These are phyloP conservation scores for Tetradesmus lagerheimii DNA, from an alignment of 139 green algal genomes.

Conservation along the genomic window DNA sequence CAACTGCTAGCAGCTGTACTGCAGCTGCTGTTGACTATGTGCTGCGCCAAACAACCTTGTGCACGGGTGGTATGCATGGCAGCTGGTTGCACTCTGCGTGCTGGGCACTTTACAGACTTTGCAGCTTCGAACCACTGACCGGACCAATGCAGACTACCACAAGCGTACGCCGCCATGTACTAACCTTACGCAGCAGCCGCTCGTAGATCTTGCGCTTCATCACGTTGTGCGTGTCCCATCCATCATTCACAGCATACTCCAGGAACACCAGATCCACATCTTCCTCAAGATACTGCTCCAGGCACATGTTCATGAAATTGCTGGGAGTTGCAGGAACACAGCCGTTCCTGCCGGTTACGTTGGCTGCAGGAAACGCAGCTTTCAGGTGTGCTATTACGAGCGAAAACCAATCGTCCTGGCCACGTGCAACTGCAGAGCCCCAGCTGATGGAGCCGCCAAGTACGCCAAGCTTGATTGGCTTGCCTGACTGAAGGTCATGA, in stretches of 20 bases:
- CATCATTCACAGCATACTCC: slow-evolving; percentile 39
- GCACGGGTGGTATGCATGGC: no score
- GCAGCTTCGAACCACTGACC: no score
- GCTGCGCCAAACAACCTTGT: no score
- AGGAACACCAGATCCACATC: slow-evolving; percentile 41
- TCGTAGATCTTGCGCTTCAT: slow-evolving; percentile 16
- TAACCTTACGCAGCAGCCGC: slow-evolving; percentile 33
- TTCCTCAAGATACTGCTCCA: slow-evolving; percentile 26
- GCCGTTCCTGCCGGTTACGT: slow-evolving; percentile 12
- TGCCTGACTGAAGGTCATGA: neutral
- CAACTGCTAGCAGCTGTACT: no score
- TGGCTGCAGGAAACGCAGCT: slow-evolving; percentile 9
- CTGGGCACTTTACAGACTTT: no score
- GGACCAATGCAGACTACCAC: neutral
- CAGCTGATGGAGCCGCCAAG: slow-evolving; percentile 20
- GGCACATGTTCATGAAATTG: slow-evolving; percentile 36
- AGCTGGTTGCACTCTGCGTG: no score
- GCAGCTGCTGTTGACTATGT: no score
- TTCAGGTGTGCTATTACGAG: neutral
- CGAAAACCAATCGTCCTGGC: slow-evolving; percentile 21
- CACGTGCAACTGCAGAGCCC: neutral
- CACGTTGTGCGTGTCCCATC: slow-evolving; percentile 13
- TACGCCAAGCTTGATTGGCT: slow-evolving; percentile 8
- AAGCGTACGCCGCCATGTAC: neutral
- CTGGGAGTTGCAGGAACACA: slow-evolving; percentile 14